phyloP scores from a whole-genome alignment of 352 stramenopile genomes.

The Peronospora farinosa region DNA sequence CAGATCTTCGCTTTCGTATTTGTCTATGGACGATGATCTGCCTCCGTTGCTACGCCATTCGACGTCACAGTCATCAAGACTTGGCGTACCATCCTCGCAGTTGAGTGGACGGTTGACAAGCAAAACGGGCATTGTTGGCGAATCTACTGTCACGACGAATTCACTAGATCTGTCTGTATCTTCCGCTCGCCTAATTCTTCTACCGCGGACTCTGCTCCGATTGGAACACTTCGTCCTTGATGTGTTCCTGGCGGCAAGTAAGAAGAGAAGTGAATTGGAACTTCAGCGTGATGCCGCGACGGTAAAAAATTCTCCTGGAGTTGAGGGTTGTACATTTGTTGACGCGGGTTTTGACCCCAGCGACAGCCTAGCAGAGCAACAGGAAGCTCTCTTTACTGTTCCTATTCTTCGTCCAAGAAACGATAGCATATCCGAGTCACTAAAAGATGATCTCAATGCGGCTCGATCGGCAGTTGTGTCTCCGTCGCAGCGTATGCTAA shows the following conservation, averaged over 20 bases:
- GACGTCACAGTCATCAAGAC: constrained; percentile 16
- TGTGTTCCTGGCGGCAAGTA: constrained; percentile 39
- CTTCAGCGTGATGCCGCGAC: constrained; percentile 33
- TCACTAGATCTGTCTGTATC: constrained; percentile 33
- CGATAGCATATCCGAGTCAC: constrained; percentile 51
- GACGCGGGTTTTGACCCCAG: constrained; percentile 24
- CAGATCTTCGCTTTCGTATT: constrained; percentile 25
- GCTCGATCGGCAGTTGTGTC: constrained; percentile 36
- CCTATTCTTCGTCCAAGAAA: constrained; percentile 31
- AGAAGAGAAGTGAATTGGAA: constrained; percentile 38
- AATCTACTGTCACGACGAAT: constrained; percentile 17
- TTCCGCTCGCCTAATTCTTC: constrained; percentile 43
- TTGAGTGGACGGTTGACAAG: constrained; percentile 24
- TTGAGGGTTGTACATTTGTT: constrained; percentile 25
- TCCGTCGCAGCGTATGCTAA: constrained; percentile 38
- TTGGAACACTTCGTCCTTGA: constrained; percentile 54
- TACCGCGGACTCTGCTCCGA: constrained; percentile 45
- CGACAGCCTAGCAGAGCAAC: constrained; percentile 18
- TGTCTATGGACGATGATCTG: constrained; percentile 17
- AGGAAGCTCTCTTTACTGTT: constrained; percentile 28
- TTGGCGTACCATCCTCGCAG: constrained; percentile 24
- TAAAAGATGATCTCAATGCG: constrained; percentile 37
- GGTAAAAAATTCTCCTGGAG: constrained; percentile 21
- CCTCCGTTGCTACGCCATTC: constrained; percentile 16
- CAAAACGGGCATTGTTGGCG: constrained; percentile 4